Evolutionary conservation across 1,139 yeast species (phyloP).

Genomic region (Sugiyamaella neomexicana): DNA sequence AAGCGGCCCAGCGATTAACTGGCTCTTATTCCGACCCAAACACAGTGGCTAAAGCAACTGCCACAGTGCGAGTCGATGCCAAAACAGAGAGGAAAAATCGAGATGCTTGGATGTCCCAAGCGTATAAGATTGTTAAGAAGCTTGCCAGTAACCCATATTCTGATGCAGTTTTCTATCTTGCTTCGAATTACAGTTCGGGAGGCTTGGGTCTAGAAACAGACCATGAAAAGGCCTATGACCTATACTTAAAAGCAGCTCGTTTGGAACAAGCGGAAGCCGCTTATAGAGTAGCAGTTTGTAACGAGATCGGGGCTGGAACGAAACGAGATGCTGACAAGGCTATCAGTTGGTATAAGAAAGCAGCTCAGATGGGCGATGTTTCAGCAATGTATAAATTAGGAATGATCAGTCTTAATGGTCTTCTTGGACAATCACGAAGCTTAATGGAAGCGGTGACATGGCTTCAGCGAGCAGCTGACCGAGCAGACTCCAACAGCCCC

Average conservation of each 20-base stretch:
- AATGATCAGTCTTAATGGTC: conserved; percentile 58
- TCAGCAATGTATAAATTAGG: conserved; percentile 72
- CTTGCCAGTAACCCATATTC: conserved; percentile 47
- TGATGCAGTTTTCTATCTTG: conserved; percentile 57
- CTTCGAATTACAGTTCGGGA: conserved; percentile 60
- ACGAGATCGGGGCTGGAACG: conserved; percentile 65
- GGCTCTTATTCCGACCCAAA: conserved; percentile 37
- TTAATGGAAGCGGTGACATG: conserved; percentile 54
- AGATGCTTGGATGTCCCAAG: conserved; percentile 55
- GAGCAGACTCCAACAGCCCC: conserved; percentile 48
- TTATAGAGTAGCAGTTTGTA: conserved; percentile 66
- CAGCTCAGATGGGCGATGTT: conserved; percentile 57
- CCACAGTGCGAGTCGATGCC: conserved; percentile 37
- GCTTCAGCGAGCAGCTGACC: conserved; percentile 56
- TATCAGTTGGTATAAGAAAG: conserved; percentile 53
- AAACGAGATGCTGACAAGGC: conserved; percentile 49
- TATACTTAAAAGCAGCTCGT: conserved; percentile 57
- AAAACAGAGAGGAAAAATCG: conserved; percentile 53
- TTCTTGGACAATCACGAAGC: conserved; percentile 45
- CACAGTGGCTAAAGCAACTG: conserved; percentile 26
- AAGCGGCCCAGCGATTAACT: conserved; percentile 39
- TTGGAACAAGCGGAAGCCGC: conserved; percentile 58
- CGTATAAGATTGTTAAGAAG: conserved; percentile 58
- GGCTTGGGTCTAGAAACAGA: conserved; percentile 55
- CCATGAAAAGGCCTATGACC: conserved; percentile 58